Evolutionary conservation across 2,329 filamentous ascomycete genomes (phyloP), one percentile per base, ranked within the genome.

Genomic region (Trichophaea hybrida): DNA sequence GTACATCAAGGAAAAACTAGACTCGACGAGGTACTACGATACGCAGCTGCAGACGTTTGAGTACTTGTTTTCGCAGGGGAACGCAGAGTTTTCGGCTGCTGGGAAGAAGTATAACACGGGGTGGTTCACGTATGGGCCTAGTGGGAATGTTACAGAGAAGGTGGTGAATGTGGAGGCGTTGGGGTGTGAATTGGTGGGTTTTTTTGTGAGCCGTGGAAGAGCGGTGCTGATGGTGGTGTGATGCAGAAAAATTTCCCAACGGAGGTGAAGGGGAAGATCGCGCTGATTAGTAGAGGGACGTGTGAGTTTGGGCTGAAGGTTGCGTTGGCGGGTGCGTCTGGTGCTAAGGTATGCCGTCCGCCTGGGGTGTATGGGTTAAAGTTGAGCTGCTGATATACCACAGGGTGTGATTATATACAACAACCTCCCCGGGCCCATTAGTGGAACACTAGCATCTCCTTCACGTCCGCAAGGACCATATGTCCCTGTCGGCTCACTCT

Each of bases 241-340:
- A n/a, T 34, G 12, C n/a, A 54, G 31, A 35, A 35, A 17, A 34
- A 59, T 44, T 59, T 49, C 34, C 40, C 51, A 24, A 4, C 50
- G 1, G 12, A 33, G 33, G 50, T 53, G 4, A 13, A 73, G 2
- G 80, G 78, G 40, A 78, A 75, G n/a, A 76, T 85, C 46, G 82
- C 80, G 5, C 72, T 85, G 31, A 75, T 85, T 57, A 74, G 74
- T 5, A 77, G 82, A 64, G 82, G 82, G 57, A 72, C 66, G 1
- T 85, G 82, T 69, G 66, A 75, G 13, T 85, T 84, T 61, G 76
- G 73, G 6, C 67, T 74, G 24, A 85, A 86, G 73, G 75, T 79
- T 5, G 70, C 74, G 40, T 71, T 76, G 15, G 82, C 81, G 31
- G 77, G 76, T 61, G 67, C 70, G 0, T 80, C 81, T 1, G 79